Base-by-base conservation (phyloP, 768 basidiomycete species). In the Rhizopogon vesiculosus region DNA sequence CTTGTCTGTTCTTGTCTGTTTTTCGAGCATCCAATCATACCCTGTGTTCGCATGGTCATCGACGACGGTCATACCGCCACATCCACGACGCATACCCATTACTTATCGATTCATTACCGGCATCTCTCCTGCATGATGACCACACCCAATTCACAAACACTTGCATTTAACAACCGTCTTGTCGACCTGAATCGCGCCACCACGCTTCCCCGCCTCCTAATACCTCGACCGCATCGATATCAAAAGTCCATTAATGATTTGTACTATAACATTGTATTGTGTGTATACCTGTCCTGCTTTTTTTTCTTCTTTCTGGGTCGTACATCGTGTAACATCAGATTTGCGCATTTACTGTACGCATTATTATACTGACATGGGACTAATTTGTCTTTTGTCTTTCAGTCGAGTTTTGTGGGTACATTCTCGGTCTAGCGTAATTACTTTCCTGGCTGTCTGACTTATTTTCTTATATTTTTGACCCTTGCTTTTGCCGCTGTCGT, bases 241-340 rank as follows among this genome's bases (percentile, higher is more conserved):
- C 59, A 61, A 64, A 69, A 65, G 22, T 59, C 60, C 49, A 44
- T 59, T 60, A 43, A 56, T 51, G 40, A 52, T 60, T 51, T 69
- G 69, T 72, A 67, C 58, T 66, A 72, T 69, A 72, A 48, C 53
- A 40, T 61, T 70, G 70, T 70, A 70, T 63, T 63, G 52, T 51
- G 69, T 69, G 66, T 63, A 63, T 68, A 61, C 38, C 46, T 50
- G 38, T 49, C 38, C 48, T 48, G 33, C 31, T 39, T 59, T 56
- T 61, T 46, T 53, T 53, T 25, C 22, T 25, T 25, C 25, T 46
- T 53, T 63, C 64, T 56, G 12, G 45, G 44, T 57, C 65, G 67
- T 72, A 64, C 61, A 69, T 70, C 39, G 49, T 70, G 69, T 70
- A 70, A 62, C 55, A 62, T 53, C 53, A 72, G 56, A 7, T 10